These are phyloP conservation scores for Draba incana DNA, from an alignment of 345 rosid species.

Conservation along the genomic window DNA sequence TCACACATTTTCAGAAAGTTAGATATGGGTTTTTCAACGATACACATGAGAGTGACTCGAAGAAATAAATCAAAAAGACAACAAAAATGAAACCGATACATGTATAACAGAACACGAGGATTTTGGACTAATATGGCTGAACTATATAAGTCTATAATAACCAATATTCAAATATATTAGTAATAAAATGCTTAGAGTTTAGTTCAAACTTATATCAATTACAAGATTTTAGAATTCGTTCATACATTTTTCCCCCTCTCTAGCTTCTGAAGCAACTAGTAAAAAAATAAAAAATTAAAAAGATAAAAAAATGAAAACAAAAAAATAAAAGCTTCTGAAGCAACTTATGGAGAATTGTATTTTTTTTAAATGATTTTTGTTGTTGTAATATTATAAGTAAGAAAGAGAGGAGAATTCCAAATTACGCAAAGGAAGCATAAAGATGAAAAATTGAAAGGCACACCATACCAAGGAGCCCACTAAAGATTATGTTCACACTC, in stretches of 20 bases:
- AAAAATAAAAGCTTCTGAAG: too few relatives aligned
- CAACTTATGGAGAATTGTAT: too few relatives aligned
- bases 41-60: slow-evolving; percentile 14
- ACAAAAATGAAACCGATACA: not conserved
- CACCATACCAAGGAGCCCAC: slow-evolving; percentile 33
- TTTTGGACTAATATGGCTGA: not conserved
- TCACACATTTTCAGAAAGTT: slow-evolving; percentile 28
- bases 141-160: not conserved
- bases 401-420: slow-evolving; percentile 32
- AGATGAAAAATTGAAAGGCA: slow-evolving; percentile 35
- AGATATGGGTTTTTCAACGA: not conserved
- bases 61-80: slow-evolving; percentile 4
- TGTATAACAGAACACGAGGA: slow-evolving; percentile 1
- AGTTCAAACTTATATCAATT: too few relatives aligned
- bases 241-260: not conserved
- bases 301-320: too few relatives aligned
- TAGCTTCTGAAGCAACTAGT: too few relatives aligned
- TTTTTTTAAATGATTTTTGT: not conserved
- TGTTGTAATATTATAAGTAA: not conserved
- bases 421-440: slow-evolving; percentile 43
- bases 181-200: too few relatives aligned
- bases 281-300: too few relatives aligned
- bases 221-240: not conserved
- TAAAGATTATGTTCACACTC: slow-evolving; percentile 41
- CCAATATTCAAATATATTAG: not conserved